Percentiles rank a stretch among this genome's conserved stretches.
phyloP scores from a whole-genome alignment of 2,329 filamentous ascomycete species.

The Zasmidium cellare region DNA sequence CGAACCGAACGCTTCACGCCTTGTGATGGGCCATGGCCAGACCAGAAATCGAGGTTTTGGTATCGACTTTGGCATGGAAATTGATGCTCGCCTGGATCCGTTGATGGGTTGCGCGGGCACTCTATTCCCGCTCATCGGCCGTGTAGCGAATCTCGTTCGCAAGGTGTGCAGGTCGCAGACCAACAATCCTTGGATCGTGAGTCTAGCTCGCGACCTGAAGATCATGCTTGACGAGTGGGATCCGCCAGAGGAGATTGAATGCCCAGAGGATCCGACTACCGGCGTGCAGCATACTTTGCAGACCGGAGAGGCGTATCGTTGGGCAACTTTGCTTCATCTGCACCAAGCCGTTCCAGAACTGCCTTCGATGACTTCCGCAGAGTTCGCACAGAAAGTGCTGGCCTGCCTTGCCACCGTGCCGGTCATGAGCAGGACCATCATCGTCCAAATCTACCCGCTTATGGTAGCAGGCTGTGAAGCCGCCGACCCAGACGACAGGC shows the following conservation, averaged over 20 bases:
- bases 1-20: conserved; percentile 38
- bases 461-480: conserved; percentile 68
- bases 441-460: conserved; percentile 70
- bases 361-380: conserved; percentile 57
- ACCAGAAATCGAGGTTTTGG: conserved; percentile 32
- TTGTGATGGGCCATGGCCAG: conserved; percentile 21
- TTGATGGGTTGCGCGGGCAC: conserved; percentile 69
- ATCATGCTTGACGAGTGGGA: conserved; percentile 62
- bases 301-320: conserved; percentile 67
- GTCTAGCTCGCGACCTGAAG: conserved; percentile 63
- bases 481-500: conserved; percentile 57
- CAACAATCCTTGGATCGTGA: conserved; percentile 63
- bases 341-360: conserved; percentile 70
- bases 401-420: conserved; percentile 64
- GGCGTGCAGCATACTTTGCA: conserved; percentile 65
- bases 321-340: conserved; percentile 65
- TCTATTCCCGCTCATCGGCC: conserved; percentile 67
- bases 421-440: conserved; percentile 60
- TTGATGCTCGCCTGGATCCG: conserved; percentile 63
- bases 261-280: conserved; percentile 63
- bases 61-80: conserved; percentile 38
- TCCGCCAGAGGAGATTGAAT: conserved; percentile 58
- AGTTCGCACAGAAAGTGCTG: conserved; percentile 63
- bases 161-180: conserved; percentile 56
- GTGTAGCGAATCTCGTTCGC: conserved; percentile 65